These are phyloP conservation scores for Malassezia restricta DNA, from an alignment of 1,284 basidiomycete genomes.

Conservation along the genomic window DNA sequence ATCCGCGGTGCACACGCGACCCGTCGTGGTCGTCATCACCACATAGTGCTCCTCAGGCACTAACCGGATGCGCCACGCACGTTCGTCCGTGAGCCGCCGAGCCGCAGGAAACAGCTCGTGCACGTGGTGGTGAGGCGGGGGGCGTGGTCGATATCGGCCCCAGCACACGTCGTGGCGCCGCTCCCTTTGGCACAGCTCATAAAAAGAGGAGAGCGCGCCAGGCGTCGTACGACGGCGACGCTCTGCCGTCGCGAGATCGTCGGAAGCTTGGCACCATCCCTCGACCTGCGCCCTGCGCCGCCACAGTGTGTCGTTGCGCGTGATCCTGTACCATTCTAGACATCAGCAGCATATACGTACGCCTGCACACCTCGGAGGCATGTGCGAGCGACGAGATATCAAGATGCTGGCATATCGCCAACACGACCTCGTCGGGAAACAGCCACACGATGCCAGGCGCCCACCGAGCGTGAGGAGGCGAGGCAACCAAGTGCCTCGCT, in stretches of 20 bases:
- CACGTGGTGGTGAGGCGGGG: neutral
- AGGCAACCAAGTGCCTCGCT: too few species aligned
- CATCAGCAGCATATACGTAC: too few species aligned
- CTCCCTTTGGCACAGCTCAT: neutral
- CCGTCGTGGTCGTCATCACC: slow-evolving; percentile 18
- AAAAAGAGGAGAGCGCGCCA: neutral
- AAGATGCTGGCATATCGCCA: too few species aligned
- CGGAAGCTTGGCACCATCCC: neutral
- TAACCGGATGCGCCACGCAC: slow-evolving; percentile 33
- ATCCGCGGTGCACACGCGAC: slow-evolving; percentile 16
- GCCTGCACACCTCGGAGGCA: too few species aligned
- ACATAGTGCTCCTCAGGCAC: slow-evolving; percentile 27
- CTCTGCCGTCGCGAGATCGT: slow-evolving; percentile 12
- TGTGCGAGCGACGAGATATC: too few species aligned
- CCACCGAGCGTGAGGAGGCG: too few species aligned
- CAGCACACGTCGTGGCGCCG: slow-evolving; percentile 1
- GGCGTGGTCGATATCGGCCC: neutral
- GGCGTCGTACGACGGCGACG: too few species aligned
- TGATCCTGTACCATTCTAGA: slow-evolving; percentile 1
- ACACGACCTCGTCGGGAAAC: too few species aligned
- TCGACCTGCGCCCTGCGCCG: neutral
- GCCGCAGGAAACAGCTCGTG: slow-evolving; percentile 6
- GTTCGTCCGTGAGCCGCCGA: slow-evolving; percentile 4
- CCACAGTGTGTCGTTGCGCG: neutral
- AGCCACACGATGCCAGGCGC: too few species aligned